Percentiles rank a stretch among this genome's conserved stretches.
phyloP scores from a whole-genome alignment of 2,329 filamentous ascomycete species.

The Parasarocladium wereldwijsianum region DNA sequence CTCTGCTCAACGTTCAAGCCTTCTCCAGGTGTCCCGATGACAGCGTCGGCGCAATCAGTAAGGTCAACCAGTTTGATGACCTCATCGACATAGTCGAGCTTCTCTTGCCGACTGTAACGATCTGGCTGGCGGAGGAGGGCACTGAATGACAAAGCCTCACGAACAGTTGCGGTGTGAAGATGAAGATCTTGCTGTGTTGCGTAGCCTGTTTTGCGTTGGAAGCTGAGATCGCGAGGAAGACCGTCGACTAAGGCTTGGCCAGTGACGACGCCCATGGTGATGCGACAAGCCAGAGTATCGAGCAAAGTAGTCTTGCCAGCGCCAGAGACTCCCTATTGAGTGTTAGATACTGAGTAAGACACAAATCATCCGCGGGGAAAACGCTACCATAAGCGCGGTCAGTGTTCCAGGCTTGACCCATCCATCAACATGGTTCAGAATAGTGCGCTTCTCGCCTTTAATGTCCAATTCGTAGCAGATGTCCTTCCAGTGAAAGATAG shows the following conservation, averaged over 20 bases:
- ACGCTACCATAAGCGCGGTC: constrained; percentile 59
- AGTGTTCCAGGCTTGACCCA: constrained; percentile 83
- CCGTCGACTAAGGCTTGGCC: constrained; percentile 8
- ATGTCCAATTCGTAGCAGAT: constrained; percentile 62
- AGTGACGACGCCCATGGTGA: constrained; percentile 6
- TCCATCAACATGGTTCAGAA: constrained; percentile 70
- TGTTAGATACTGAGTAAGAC: not conserved
- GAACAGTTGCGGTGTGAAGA: constrained; percentile 13
- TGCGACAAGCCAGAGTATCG: constrained; percentile 6
- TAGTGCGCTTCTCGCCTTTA: constrained; percentile 54
- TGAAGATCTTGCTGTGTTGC: constrained; percentile 7
- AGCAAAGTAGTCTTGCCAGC: constrained; percentile 8
- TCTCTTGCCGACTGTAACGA: constrained; percentile 57
- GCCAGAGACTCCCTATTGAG: constrained; percentile 17
- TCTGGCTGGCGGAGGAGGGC: constrained; percentile 74
- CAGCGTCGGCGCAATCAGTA: constrained; percentile 76
- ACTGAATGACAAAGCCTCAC: constrained; percentile 77
- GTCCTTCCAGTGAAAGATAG: constrained; percentile 66
- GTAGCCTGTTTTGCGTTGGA: constrained; percentile 8
- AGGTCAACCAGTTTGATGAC: constrained; percentile 86
- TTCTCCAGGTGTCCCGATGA: constrained; percentile 82
- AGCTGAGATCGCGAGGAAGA: constrained; percentile 5
- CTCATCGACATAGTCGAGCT: constrained; percentile 76
- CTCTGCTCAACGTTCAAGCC: constrained; percentile 61
- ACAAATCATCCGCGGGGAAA: not conserved